Evolutionary conservation across 1,284 basidiomycete genomes (phyloP), one percentile per base, ranked within the genome.

Genomic region (Tetrapyrgos nigripes): DNA sequence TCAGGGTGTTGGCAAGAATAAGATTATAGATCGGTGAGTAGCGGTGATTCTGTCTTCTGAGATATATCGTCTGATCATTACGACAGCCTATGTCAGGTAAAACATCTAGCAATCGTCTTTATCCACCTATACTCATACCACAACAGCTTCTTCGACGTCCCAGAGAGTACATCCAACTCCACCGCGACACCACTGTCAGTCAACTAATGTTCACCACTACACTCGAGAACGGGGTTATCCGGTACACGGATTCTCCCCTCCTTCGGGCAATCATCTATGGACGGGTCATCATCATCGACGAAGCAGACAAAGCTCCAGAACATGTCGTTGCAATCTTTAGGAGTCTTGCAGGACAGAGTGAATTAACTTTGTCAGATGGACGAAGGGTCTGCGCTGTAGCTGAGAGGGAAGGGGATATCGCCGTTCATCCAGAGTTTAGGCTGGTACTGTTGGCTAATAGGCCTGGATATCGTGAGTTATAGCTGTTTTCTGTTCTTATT

Each of bases 261-360:
- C 77, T 89, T 8, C 81, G 86, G 11, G 87, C 86, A 1, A 85
- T 88, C 59, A 79, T 70, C 19, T 76, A 76, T 59, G 86, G 87
- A 0, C 82, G 87, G 10, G 75, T 86, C 24, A 85, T 88, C 60
- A 80, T 89, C 62, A 81, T 88, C 48, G 86, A 89, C 65, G 86
- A 89, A 64, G 87, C 86, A 8, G 87, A 89, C 72, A 89, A 89
- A 70, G 87, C 86, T 11, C 85, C 86, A 3, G 86, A 88, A 65
- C 86, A 89, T 60, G 87, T 89, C 53, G 86, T 88, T 17, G 86
- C 87, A 3, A 82, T 88, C 52, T 88, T 89, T 79, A 76, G 84
- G 29, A 87, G 85, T 66, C 78, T 89, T 29, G 86, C 85, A 2
- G 83, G 85, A 1, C 84, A 87, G 56, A 79, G 83, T 9, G 86